Base-by-base conservation (phyloP, 2,329 filamentous ascomycete genomes). In the Berkeleyomyces rouxiae region DNA sequence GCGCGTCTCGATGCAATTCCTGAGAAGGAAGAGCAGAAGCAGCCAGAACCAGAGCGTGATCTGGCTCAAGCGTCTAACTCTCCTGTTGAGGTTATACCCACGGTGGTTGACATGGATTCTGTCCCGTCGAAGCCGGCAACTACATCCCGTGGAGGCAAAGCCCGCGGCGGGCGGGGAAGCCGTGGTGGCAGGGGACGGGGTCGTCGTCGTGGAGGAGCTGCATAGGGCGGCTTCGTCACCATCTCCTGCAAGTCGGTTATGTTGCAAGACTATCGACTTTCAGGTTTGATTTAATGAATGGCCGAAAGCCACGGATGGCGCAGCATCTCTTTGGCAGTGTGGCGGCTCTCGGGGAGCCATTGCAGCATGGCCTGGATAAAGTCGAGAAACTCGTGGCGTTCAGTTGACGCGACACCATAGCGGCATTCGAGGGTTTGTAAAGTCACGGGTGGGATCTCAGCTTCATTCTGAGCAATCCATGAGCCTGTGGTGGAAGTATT, bases 301-400 rank as follows among this genome's bases (percentile, higher is more conserved):
- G 42, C n/a, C 16, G 10, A 57, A 13, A 64, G 46, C 63, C 63
- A 64, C 16, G 53, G 59, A 40, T 64, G 63, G n/a, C 36, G 13
- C 37, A 62, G 49, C 11, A 64, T 7, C 13, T 61, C 59, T 33
- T 51, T 59, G 11, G 63, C 63, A 9, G 59, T 61, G 33, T 42
- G 23, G n/a, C 63, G 43, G 4, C 62, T 60, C 46, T 64, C 63
- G n/a, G 63, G 63, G 11, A 64, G 60, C 63, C 63, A 64, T n/a
- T 61, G 53, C 44, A 64, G 39, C 44, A 62, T 60, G 3, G 53
- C n/a, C 4, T 40, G 53, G 13, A 64, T 58, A 40, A 64, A 64
- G 33, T 61, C 57, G 23, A 64, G 49, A 42, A 64, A 64, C 10
- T 43, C 59, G 9, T 62, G 37, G 7, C 40, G 46, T 39, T 64